These are phyloP conservation scores for Phaffomyces opuntiae DNA, from an alignment of 805 yeast species.

Conservation along the genomic window DNA sequence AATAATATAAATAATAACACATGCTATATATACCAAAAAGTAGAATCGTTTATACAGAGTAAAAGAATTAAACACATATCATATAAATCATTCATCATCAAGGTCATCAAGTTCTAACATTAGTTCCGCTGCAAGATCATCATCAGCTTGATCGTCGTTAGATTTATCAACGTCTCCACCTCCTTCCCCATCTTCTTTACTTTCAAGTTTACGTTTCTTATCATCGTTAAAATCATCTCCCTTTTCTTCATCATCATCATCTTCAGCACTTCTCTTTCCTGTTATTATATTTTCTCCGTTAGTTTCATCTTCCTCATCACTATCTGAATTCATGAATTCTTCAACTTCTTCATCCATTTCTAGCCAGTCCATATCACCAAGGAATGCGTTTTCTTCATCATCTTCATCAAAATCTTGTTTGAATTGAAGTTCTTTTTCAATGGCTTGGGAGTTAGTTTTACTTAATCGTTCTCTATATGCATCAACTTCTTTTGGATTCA, in stretches of 20 bases:
- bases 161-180: constrained; percentile 15
- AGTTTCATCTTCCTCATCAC: constrained; percentile 22
- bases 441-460: constrained; percentile 17
- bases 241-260: constrained; percentile 2
- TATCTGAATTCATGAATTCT: constrained; percentile 40
- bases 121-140: constrained; percentile 26
- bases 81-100: constrained; percentile 1
- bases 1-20: not conserved
- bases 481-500: constrained; percentile 34
- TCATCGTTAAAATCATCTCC: constrained; percentile 14
- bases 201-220: constrained; percentile 12
- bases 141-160: constrained; percentile 23
- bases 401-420: constrained; percentile 31
- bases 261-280: not conserved
- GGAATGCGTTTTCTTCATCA: constrained; percentile 33
- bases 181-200: not conserved
- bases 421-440: constrained; percentile 7
- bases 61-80: too few species aligned
- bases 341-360: constrained; percentile 43
- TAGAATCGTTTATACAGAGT: too few species aligned
- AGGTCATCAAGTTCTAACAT: constrained; percentile 22
- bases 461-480: constrained; percentile 25
- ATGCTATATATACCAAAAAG: not conserved
- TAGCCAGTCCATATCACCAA: constrained; percentile 23
- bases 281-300: constrained; percentile 4